phyloP scores from a whole-genome alignment of 495 filamentous ascomycete species.

The Lophiotrema nucula region DNA sequence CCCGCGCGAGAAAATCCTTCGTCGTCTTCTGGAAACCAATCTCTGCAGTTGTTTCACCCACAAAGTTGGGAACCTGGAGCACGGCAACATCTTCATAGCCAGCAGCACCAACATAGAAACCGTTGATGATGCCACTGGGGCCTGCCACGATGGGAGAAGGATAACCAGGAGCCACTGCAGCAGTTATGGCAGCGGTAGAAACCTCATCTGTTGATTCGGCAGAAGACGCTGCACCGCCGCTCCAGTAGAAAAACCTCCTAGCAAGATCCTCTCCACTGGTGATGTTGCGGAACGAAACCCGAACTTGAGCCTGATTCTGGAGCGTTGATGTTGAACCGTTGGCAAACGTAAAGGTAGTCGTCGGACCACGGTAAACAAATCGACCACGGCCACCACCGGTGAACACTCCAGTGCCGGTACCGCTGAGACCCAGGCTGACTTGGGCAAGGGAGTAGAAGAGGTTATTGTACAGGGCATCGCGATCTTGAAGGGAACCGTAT shows the following conservation, averaged over 20 bases:
- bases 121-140: constrained; percentile 43
- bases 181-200: neutral
- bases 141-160: constrained; percentile 49
- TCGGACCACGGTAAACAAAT: constrained; percentile 28
- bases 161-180: constrained; percentile 44
- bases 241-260: constrained; percentile 13
- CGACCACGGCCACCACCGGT: constrained; percentile 34
- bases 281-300: constrained; percentile 17
- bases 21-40: constrained; percentile 44
- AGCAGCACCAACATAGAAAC: constrained; percentile 50
- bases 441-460: constrained; percentile 35
- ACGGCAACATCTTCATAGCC: constrained; percentile 50
- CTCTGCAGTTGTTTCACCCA: constrained; percentile 23
- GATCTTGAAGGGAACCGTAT: constrained; percentile 34
- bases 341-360: constrained; percentile 36
- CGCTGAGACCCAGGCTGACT: constrained; percentile 27
- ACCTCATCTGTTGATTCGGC: neutral
- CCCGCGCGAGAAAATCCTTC: constrained; percentile 42
- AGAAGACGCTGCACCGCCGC: neutral
- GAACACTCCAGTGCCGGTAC: constrained; percentile 37
- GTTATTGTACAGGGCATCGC: constrained; percentile 37
- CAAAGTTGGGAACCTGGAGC: constrained; percentile 39
- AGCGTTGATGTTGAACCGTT: constrained; percentile 34
- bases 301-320: constrained; percentile 28
- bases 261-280: constrained; percentile 19